Percentiles rank a stretch among this genome's conserved stretches.
Conservation (phyloP, 2,329 filamentous ascomycete genomes). For the Scedosporium dehoogii region DNA sequence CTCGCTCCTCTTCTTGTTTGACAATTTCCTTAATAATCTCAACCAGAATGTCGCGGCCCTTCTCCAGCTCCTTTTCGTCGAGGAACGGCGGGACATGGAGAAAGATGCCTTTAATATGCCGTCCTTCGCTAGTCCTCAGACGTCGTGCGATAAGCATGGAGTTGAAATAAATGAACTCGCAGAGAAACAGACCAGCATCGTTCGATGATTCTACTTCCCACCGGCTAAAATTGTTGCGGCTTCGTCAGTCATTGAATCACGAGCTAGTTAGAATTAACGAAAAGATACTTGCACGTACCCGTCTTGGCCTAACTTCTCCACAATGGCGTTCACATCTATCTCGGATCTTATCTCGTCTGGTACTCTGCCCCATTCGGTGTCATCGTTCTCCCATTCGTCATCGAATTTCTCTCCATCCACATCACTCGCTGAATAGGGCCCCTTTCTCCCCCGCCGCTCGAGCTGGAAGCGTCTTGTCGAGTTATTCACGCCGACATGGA, state of each 20-base stretch:
- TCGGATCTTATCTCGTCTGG: not conserved
- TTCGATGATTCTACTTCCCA: not conserved
- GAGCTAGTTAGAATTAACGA: no score
- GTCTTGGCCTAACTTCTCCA: not conserved
- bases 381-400: not conserved
- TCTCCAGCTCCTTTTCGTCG: not conserved
- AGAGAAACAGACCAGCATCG: not conserved
- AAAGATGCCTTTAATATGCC: not conserved
- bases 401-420: not conserved
- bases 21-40: constrained; percentile 2
- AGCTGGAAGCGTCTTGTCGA: not conserved
- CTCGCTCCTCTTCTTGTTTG: not conserved
- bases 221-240: not conserved
- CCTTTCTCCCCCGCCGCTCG: not conserved
- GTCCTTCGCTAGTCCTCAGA: not conserved
- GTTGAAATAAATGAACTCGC: constrained; percentile 3
- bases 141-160: not conserved
- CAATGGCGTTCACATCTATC: not conserved
- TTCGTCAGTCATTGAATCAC: not conserved
- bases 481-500: not conserved
- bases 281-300: not conserved
- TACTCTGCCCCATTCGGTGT: not conserved
- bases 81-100: not conserved
- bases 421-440: not conserved
- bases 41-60: not conserved